Conservation (phyloP, 305 asterid genomes). For the Salvia sclarea region DNA sequence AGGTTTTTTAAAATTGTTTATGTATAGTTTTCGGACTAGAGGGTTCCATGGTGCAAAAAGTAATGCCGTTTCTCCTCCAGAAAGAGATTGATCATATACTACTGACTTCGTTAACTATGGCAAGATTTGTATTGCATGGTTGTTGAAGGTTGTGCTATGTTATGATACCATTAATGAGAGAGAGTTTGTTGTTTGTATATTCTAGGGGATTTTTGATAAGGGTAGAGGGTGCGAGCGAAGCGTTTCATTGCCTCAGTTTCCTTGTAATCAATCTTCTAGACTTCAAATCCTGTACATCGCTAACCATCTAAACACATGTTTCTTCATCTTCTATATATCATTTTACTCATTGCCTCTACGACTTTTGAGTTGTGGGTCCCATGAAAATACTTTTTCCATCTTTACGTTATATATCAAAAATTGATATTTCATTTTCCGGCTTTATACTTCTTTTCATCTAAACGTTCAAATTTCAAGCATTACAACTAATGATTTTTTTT, state of each 20-base stretch:
- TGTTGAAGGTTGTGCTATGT: constrained; percentile 17
- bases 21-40: constrained; percentile 23
- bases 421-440: too few species aligned
- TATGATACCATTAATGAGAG: constrained; percentile 14
- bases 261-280: constrained; percentile 14
- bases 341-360: background rate
- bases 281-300: constrained; percentile 23
- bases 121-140: constrained; percentile 11
- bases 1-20: constrained; percentile 2
- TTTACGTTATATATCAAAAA: too few species aligned
- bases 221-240: constrained; percentile 18
- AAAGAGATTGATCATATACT: constrained; percentile 16
- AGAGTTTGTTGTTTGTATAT: constrained; percentile 16
- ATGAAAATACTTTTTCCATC: too few species aligned
- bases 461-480: too few species aligned
- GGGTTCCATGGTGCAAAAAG: constrained; percentile 23
- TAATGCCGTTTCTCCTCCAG: constrained; percentile 5
- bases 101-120: constrained; percentile 11
- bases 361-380: background rate
- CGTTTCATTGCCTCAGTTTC: background rate
- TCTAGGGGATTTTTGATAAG: constrained; percentile 17
- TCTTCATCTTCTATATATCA: background rate
- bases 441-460: too few species aligned
- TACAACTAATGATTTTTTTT: too few species aligned
- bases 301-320: constrained; percentile 12